These are phyloP conservation scores for Leccinum subgranulosum DNA, from an alignment of 768 basidiomycete genomes.

Conservation along the genomic window DNA sequence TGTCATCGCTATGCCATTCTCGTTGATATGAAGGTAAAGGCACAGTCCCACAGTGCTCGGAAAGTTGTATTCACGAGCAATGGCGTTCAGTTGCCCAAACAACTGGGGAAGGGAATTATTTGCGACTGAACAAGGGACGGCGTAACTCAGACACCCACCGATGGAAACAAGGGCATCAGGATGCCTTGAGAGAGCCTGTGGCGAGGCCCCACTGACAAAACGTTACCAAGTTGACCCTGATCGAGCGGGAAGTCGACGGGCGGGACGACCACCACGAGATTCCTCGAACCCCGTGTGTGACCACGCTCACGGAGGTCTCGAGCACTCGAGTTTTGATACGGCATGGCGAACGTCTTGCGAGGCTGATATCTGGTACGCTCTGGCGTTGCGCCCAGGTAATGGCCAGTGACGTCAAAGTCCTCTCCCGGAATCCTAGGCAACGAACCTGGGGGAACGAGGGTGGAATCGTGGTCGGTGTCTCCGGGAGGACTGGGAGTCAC, in stretches of 20 bases:
- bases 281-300: slow-evolving; percentile 39
- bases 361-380: slow-evolving; percentile 28
- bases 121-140: background rate
- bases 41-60: slow-evolving; percentile 75
- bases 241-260: slow-evolving; percentile 56
- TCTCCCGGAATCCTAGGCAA: background rate
- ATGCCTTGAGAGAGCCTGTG: slow-evolving; percentile 65
- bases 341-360: slow-evolving; percentile 47
- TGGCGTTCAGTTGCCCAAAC: slow-evolving; percentile 71
- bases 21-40: slow-evolving; percentile 68
- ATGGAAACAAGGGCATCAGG: slow-evolving; percentile 72
- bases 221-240: slow-evolving; percentile 57
- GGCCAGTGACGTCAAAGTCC: slow-evolving; percentile 15
- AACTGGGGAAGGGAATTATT: slow-evolving; percentile 43
- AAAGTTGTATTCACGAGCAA: slow-evolving; percentile 79
- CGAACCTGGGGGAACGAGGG: background rate
- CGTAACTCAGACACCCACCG: slow-evolving; percentile 39
- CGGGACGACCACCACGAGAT: slow-evolving; percentile 67
- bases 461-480: slow-evolving; percentile 32
- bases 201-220: slow-evolving; percentile 54
- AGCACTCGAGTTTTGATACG: slow-evolving; percentile 50
- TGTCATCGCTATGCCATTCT: slow-evolving; percentile 51
- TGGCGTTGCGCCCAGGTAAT: background rate
- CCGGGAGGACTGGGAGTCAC: slow-evolving; percentile 35
- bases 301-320: slow-evolving; percentile 44